Evolutionary conservation across 257 asterid species (phyloP).

Genomic region (Salvia hispanica): DNA sequence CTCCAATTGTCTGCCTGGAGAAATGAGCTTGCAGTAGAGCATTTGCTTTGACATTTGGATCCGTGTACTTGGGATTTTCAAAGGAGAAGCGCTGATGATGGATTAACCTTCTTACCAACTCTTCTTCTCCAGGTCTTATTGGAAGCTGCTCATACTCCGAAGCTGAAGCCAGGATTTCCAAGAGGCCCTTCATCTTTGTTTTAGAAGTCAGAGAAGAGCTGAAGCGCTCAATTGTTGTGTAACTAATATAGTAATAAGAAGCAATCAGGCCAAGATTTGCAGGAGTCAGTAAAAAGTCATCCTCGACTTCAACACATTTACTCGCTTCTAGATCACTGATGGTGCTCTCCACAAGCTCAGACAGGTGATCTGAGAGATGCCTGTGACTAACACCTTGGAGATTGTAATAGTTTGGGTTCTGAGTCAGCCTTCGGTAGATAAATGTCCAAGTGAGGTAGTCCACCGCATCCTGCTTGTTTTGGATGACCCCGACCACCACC

Average conservation of each 20-base stretch:
- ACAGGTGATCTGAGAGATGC: conserved; percentile 63
- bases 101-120: conserved; percentile 49
- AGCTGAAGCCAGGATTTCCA: conserved; percentile 58
- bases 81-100: conserved; percentile 60
- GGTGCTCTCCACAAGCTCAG: conserved; percentile 60
- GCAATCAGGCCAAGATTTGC: conserved; percentile 59
- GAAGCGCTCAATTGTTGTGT: conserved; percentile 62
- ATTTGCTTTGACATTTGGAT: conserved; percentile 61
- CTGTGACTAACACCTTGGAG: conserved; percentile 68
- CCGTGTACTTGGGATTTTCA: conserved; percentile 49
- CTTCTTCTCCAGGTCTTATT: conserved; percentile 65
- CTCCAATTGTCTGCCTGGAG: conserved; percentile 54
- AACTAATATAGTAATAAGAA: conserved; percentile 57
- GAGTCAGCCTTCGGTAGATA: conserved; percentile 60
- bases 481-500: conserved; percentile 59
- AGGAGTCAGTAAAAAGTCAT: conserved; percentile 44
- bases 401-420: conserved; percentile 60
- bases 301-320: conserved; percentile 52
- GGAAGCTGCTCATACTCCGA: conserved; percentile 59
- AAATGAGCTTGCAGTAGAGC: conserved; percentile 60
- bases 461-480: conserved; percentile 66
- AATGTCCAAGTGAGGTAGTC: conserved; percentile 66
- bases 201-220: conserved; percentile 61
- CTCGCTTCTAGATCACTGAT: conserved; percentile 56
- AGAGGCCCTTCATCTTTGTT: conserved; percentile 59